Evolutionary conservation across 495 filamentous ascomycete genomes (phyloP).

Genomic region (Neurospora sp.): DNA sequence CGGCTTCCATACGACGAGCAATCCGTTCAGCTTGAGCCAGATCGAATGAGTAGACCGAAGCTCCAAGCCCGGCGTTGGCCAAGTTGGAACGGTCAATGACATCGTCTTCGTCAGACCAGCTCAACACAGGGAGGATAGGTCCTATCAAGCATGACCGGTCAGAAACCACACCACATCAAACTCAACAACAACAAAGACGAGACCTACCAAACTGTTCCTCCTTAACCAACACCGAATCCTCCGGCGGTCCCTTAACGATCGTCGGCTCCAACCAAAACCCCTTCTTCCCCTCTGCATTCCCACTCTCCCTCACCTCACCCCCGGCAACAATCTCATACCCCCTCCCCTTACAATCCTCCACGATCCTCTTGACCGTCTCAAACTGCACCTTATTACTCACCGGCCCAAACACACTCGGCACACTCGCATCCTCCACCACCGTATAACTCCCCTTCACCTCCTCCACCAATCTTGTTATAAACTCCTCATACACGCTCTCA

Average conservation of each 20-base stretch:
- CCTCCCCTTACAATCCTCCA: conserved; percentile 35
- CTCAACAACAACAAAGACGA: not conserved
- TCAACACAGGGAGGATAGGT: conserved; percentile 47
- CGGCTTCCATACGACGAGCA: conserved; percentile 42
- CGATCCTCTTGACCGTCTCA: conserved; percentile 39
- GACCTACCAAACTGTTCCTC: conserved; percentile 41
- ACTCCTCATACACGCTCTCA: conserved; percentile 53
- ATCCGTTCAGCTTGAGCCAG: conserved; percentile 39
- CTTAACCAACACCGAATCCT: conserved; percentile 31
- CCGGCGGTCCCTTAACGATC: conserved; percentile 37
- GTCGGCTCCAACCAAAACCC: conserved; percentile 40
- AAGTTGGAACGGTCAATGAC: conserved; percentile 48
- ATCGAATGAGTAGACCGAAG: conserved; percentile 46
- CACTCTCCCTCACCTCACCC: conserved; percentile 7
- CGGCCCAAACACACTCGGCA: conserved; percentile 40
- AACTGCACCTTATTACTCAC: conserved; percentile 54
- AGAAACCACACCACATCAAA: not conserved
- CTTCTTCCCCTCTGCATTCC: conserved; percentile 14
- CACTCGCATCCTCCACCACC: conserved; percentile 32
- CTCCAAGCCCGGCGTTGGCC: conserved; percentile 45
- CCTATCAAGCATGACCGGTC: not conserved
- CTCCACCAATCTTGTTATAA: conserved; percentile 43
- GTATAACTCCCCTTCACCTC: conserved; percentile 35
- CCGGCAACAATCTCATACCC: conserved; percentile 35
- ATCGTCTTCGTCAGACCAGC: conserved; percentile 49